These are phyloP conservation scores for Termitomyces sp. DNA, from an alignment of 768 basidiomycete species.

Conservation along the genomic window DNA sequence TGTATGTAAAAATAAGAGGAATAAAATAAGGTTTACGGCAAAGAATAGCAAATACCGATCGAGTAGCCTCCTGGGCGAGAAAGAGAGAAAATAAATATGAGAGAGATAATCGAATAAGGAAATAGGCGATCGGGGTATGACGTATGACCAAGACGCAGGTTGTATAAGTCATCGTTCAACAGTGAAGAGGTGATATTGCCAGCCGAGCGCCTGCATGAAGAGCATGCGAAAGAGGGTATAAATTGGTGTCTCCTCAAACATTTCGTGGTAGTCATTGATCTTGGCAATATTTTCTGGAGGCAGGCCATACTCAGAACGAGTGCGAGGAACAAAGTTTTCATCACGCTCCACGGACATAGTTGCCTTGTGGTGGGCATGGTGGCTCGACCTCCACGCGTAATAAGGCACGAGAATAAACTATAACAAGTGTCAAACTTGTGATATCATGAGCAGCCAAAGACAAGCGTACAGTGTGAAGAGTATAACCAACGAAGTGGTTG, in stretches of 20 bases:
- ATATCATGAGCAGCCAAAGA: too few relatives aligned
- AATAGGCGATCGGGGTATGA: too few relatives aligned
- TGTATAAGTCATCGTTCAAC: too few relatives aligned
- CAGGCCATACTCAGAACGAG: conserved; percentile 37
- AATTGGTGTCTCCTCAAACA: conserved; percentile 51
- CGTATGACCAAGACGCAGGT: too few relatives aligned
- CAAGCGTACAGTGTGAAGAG: conserved; percentile 35
- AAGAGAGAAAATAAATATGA: too few relatives aligned
- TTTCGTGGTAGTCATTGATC: conserved; percentile 40
- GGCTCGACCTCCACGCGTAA: conserved; percentile 58
- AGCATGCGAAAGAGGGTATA: conserved; percentile 40
- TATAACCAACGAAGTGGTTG: conserved; percentile 41
- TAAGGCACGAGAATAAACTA: conserved; percentile 55
- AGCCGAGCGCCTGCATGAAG: conserved; percentile 47
- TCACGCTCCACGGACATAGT: conserved; percentile 76
- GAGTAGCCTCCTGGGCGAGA: too few relatives aligned
- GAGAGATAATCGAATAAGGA: too few relatives aligned
- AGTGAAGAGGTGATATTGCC: conserved; percentile 45
- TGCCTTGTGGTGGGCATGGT: conserved; percentile 41
- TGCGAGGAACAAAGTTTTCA: conserved; percentile 67
- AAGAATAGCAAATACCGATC: too few relatives aligned
- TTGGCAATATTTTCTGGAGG: conserved; percentile 32
- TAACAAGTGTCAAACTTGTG: conserved; percentile 1
- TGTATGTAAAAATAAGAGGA: too few relatives aligned
- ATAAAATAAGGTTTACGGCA: too few relatives aligned